Conservation (phyloP, 192 early-diverging fungal genomes). For the Chytriomyces sp. region DNA sequence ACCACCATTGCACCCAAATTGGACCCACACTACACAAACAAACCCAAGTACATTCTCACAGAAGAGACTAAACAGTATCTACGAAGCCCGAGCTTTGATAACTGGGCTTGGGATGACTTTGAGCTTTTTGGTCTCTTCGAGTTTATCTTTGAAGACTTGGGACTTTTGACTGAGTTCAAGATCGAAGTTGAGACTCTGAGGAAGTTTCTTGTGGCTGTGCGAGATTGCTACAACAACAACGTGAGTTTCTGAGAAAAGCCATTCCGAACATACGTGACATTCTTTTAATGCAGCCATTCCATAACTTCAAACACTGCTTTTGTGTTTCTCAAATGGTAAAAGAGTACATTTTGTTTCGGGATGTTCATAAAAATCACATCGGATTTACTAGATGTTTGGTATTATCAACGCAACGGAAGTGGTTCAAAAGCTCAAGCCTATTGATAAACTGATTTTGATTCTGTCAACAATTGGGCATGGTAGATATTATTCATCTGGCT, state of each 20-base stretch:
- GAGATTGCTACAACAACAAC: conserved; percentile 49
- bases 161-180: conserved; percentile 42
- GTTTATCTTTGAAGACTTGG: conserved; percentile 50
- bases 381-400: conserved; percentile 43
- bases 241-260: conserved; percentile 14
- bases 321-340: conserved; percentile 58
- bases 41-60: conserved; percentile 29
- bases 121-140: conserved; percentile 46
- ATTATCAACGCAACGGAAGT: conserved; percentile 43
- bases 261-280: background rate
- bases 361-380: too few species aligned
- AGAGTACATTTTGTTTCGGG: background rate
- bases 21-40: conserved; percentile 15
- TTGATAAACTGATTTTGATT: conserved; percentile 48
- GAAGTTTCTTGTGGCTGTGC: conserved; percentile 40
- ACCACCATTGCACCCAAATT: background rate
- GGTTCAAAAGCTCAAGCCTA: conserved; percentile 36
- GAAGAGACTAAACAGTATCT: conserved; percentile 38
- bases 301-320: conserved; percentile 60
- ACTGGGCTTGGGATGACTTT: conserved; percentile 47
- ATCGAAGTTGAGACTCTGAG: conserved; percentile 39
- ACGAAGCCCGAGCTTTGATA: conserved; percentile 46
- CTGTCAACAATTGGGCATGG: conserved; percentile 38
- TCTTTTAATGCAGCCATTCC: conserved; percentile 42
- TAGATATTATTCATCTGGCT: background rate